Evolutionary conservation across 306 rosid genomes (phyloP).

Genomic region (Senna siamea): DNA sequence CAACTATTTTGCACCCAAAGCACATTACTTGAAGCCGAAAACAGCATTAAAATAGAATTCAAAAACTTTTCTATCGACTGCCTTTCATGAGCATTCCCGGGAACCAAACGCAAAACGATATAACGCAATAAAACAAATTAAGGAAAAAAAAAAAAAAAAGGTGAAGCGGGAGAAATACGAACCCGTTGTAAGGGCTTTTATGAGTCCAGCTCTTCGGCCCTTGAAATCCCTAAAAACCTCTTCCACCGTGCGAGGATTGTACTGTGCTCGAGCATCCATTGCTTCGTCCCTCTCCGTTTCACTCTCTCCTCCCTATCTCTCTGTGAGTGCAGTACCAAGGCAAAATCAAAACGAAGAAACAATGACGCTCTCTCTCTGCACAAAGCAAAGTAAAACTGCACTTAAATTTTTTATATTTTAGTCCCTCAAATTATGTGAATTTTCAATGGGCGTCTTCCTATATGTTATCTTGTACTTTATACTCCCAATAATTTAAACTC

Average conservation of each 20-base stretch:
- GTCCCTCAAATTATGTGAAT: too few relatives aligned
- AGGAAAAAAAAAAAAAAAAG: not conserved
- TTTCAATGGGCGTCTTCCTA: too few relatives aligned
- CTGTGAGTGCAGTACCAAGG: conserved; percentile 22
- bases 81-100: conserved; percentile 21
- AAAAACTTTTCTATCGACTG: not conserved
- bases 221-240: conserved; percentile 94
- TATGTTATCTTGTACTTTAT: too few relatives aligned
- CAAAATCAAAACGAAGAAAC: conserved; percentile 30
- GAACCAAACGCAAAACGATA: not conserved
- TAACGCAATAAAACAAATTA: too few relatives aligned
- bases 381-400: not conserved
- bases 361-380: not conserved
- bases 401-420: not conserved
- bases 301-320: not conserved
- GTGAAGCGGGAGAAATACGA: not conserved
- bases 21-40: conserved; percentile 38
- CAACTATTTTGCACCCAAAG: conserved; percentile 34
- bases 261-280: conserved; percentile 67
- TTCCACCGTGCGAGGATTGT: conserved; percentile 90
- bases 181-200: conserved; percentile 93
- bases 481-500: too few relatives aligned
- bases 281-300: conserved; percentile 7
- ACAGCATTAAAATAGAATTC: conserved; percentile 20
- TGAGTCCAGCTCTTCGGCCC: conserved; percentile 80